phyloP scores from a whole-genome alignment of 192 early-diverging fungal species.

The Coemansia sp. region DNA sequence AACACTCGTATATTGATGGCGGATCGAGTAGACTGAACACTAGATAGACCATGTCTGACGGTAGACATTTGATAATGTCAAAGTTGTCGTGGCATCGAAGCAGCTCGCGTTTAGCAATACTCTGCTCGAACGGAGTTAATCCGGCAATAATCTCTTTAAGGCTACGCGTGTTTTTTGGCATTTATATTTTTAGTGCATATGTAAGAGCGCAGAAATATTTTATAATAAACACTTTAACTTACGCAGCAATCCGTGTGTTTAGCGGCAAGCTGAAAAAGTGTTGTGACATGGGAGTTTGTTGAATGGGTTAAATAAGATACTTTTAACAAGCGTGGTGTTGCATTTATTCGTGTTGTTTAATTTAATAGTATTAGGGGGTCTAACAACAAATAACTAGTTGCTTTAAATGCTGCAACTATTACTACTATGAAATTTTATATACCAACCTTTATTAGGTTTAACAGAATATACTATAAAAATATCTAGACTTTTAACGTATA shows the following conservation, averaged over 20 bases:
- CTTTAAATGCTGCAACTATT: too few species aligned
- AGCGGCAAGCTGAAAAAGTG: slow-evolving; percentile 5
- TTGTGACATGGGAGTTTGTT: neutral
- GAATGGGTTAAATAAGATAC: neutral
- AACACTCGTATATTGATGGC: slow-evolving; percentile 7
- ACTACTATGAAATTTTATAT: too few species aligned
- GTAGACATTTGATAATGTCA: slow-evolving; percentile 17
- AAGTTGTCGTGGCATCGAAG: slow-evolving; percentile 3
- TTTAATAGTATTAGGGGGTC: too few species aligned
- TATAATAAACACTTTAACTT: neutral
- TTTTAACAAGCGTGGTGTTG: too few species aligned
- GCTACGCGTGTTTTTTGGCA: neutral
- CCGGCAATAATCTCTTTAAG: slow-evolving; percentile 15
- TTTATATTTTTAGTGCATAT: neutral
- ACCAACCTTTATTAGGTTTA: too few species aligned
- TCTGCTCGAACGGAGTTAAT: slow-evolving; percentile 12
- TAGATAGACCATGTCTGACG: slow-evolving; percentile 5
- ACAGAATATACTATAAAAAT: too few species aligned
- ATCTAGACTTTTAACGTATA: too few species aligned
- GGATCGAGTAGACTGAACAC: slow-evolving; percentile 9
- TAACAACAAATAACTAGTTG: too few species aligned
- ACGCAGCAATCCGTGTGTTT: slow-evolving; percentile 13
- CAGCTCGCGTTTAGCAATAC: slow-evolving; percentile 18
- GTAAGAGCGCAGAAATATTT: neutral
- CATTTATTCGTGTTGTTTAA: too few species aligned